Conservation (phyloP, 2,329 filamentous ascomycete genomes). For the Fusarium falciforme region DNA sequence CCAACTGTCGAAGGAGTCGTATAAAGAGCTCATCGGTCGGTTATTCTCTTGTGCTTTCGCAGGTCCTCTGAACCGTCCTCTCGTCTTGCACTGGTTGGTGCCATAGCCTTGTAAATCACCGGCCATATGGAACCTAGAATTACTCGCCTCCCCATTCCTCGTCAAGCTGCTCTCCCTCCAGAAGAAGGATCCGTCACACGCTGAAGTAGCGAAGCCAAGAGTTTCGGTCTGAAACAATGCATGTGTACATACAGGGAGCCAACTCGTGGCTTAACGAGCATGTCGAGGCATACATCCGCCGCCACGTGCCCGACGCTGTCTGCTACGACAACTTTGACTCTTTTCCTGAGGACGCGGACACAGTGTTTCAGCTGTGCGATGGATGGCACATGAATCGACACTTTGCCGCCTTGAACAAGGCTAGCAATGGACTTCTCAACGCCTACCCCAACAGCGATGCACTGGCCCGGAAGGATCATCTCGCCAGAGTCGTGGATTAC, state of each 20-base stretch:
- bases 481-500: slow-evolving; percentile 49
- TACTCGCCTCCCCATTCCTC: neutral
- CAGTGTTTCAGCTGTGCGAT: slow-evolving; percentile 49
- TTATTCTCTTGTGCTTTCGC: neutral
- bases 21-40: slow-evolving; percentile 5
- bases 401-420: slow-evolving; percentile 48
- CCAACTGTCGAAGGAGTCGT: neutral
- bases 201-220: neutral
- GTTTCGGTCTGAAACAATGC: slow-evolving; percentile 17
- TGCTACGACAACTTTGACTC: slow-evolving; percentile 45
- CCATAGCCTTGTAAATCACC: neutral
- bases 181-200: slow-evolving; percentile 18
- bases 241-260: slow-evolving; percentile 37
- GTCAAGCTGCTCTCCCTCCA: slow-evolving; percentile 33
- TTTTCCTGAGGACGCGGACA: slow-evolving; percentile 40
- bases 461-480: slow-evolving; percentile 51
- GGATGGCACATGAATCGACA: slow-evolving; percentile 50
- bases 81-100: slow-evolving; percentile 9
- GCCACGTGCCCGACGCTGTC: slow-evolving; percentile 43
- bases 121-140: slow-evolving; percentile 23
- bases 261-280: slow-evolving; percentile 49
- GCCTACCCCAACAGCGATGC: slow-evolving; percentile 55
- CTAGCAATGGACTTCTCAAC: slow-evolving; percentile 48
- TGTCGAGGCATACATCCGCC: slow-evolving; percentile 45
- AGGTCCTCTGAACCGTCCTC: neutral